These are phyloP conservation scores for Gynandropsis gynandra DNA, from an alignment of 345 rosid genomes.

Conservation along the genomic window DNA sequence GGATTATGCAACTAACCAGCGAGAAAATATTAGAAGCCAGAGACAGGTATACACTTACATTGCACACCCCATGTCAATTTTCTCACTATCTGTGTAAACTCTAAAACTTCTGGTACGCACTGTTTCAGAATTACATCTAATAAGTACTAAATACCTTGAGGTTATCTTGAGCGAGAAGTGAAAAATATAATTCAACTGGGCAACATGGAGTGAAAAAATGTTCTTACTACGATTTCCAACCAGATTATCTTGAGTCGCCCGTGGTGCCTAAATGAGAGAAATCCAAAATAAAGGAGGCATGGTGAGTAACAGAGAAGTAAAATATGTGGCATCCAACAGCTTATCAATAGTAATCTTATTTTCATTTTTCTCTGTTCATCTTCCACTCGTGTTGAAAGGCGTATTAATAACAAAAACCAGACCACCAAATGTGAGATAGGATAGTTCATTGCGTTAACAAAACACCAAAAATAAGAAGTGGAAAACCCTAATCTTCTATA, in stretches of 20 bases:
- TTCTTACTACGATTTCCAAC: constrained; percentile 23
- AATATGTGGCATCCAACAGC: not conserved
- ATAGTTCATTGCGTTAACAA: not conserved
- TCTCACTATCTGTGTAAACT: constrained; percentile 38
- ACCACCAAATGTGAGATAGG: not conserved
- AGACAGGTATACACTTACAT: constrained; percentile 34
- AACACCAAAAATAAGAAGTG: not conserved
- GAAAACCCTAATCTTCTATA: constrained; percentile 5
- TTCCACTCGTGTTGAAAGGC: not conserved
- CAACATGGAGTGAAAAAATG: not conserved
- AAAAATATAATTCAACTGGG: not conserved
- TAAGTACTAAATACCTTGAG: not conserved
- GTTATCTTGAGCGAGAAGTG: no score
- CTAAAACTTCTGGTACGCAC: constrained; percentile 34
- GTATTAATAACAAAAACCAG: not conserved
- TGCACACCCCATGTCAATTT: constrained; percentile 24
- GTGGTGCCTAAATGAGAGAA: constrained; percentile 21
- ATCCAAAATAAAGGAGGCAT: not conserved
- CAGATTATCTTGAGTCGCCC: constrained; percentile 15
- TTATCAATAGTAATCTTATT: not conserved
- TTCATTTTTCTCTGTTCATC: not conserved
- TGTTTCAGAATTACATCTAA: constrained; percentile 18
- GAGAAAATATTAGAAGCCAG: not conserved
- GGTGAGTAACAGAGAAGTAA: not conserved
- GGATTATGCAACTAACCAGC: not conserved